Conservation (phyloP, 176 grass and related monocot genomes). For the Oryza meyeriana region DNA sequence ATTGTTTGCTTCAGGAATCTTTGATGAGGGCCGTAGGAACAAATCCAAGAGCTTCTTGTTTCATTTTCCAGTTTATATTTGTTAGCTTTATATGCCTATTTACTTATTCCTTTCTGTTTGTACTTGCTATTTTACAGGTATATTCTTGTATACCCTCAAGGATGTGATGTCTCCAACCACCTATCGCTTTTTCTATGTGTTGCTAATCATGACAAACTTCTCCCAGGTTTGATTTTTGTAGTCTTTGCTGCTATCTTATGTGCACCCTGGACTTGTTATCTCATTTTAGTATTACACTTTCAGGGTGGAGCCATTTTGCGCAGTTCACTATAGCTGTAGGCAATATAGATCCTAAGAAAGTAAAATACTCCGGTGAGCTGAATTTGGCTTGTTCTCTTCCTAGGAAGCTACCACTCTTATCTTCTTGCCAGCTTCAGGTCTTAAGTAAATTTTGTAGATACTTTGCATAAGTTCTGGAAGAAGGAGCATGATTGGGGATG, state of each 20-base stretch:
- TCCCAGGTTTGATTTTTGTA: constrained; percentile 72
- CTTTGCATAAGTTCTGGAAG: constrained; percentile 98
- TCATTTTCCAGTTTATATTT: constrained; percentile 22
- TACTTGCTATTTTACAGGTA: constrained; percentile 66
- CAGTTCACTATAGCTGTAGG: constrained; percentile 98
- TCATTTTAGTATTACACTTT: constrained; percentile 26
- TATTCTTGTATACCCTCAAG: constrained; percentile 97
- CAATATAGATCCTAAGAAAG: constrained; percentile 97
- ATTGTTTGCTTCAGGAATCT: constrained; percentile 7
- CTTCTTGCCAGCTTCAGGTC: neutral
- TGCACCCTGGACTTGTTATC: constrained; percentile 1
- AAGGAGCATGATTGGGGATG: constrained; percentile 99
- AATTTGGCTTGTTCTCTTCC: constrained; percentile 29
- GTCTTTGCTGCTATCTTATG: constrained; percentile 21
- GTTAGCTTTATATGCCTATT: neutral
- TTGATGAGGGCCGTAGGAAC: neutral
- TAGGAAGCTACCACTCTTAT: constrained; percentile 24
- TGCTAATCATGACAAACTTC: constrained; percentile 94
- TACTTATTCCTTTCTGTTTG: neutral
- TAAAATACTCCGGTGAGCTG: constrained; percentile 91
- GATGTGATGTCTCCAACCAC: constrained; percentile 96
- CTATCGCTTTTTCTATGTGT: constrained; percentile 96
- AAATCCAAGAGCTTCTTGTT: neutral
- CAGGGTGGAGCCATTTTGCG: constrained; percentile 98
- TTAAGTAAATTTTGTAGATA: constrained; percentile 82